Evolutionary conservation across 2,329 filamentous ascomycete species (phyloP), one percentile per base, ranked within the genome.

Genomic region (Colletotrichum sp.): DNA sequence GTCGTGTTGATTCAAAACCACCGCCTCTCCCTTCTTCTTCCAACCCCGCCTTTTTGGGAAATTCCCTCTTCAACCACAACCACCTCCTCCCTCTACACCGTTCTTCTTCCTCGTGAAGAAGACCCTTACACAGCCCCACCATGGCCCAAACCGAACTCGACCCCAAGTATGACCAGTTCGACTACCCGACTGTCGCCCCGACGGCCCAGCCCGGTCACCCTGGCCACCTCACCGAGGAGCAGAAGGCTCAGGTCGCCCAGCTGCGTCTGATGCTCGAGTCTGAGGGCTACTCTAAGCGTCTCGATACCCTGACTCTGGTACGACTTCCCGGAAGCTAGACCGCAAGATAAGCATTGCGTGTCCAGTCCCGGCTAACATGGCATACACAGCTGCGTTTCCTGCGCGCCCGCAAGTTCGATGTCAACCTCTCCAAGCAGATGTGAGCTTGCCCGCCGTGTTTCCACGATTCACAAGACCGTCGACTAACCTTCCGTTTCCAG

Each of bases 121-220:
- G 65, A 71, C 71, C 74, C 71, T 56, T 71, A 71, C 28, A 65
- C 24, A 65, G 63, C 59, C 71, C 74, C 74, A 75, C 74, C 61
- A 76, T 76, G 74, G 64, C 73, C 56, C 73, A 75, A 48, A 71
- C 67, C 32, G 87, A 91, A 84, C 83, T 95, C 81, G 93, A 98
- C 86, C 90, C 95, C 84, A 98, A 98, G 88, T 98, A 98, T 89
- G 97, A 98, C 88, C 85, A 97, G 89, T 98, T 97, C 86, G 96
- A 98, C 86, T 98, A 92, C 89, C 97, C 97, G 77, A 95, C 93
- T 78, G 93, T 91, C 77, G 92, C 95, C 62, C 91, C 94, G 71
- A 91, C 92, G 79, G 84, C 90, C 62, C 91, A 93, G 83, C 88
- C 89, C 80, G 97, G 97, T 78, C 96, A 98, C 85, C 93, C 96